Percentiles rank a stretch among this genome's conserved stretches.
Conservation (phyloP, 108 stramenopile species). For the Chaetoceros tenuissimus region DNA sequence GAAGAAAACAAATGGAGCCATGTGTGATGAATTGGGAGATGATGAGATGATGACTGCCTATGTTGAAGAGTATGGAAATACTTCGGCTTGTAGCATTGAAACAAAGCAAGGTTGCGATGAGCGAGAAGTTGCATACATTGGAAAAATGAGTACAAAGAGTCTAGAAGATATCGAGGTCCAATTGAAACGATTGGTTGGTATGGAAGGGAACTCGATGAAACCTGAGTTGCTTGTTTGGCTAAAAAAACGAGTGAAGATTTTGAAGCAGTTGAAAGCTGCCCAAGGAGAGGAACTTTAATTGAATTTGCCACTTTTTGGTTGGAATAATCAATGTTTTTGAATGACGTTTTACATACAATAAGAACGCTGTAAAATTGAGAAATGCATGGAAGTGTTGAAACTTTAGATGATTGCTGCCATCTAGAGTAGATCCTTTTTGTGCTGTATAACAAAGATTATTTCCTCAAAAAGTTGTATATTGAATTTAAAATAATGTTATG, state of each 20-base stretch:
- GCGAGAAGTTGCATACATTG: slow-evolving; percentile 40
- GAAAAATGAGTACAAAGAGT: slow-evolving; percentile 39
- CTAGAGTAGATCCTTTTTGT: too few species aligned
- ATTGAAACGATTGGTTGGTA: slow-evolving; percentile 26
- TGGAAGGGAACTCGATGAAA: slow-evolving; percentile 46
- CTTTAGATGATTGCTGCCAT: too few species aligned
- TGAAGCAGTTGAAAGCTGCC: slow-evolving; percentile 6
- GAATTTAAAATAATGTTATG: too few species aligned
- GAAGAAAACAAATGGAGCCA: slow-evolving; percentile 37
- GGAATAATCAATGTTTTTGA: too few species aligned
- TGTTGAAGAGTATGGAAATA: slow-evolving; percentile 41
- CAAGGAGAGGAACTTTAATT: too few species aligned
- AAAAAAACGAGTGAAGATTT: slow-evolving; percentile 28
- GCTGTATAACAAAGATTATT: too few species aligned
- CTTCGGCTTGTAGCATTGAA: slow-evolving; percentile 21
- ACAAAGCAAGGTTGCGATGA: slow-evolving; percentile 29
- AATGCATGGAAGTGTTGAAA: too few species aligned
- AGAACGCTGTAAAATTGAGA: too few species aligned
- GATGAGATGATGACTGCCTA: slow-evolving; percentile 33
- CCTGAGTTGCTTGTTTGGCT: slow-evolving; percentile 36
- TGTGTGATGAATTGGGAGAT: slow-evolving; percentile 54
- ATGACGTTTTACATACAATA: too few species aligned
- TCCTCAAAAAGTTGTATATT: too few species aligned
- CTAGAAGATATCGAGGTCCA: slow-evolving; percentile 31
- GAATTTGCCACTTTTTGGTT: too few species aligned